Conservation (phyloP, 306 rosid genomes). For the Macrotyloma uniflorum region DNA sequence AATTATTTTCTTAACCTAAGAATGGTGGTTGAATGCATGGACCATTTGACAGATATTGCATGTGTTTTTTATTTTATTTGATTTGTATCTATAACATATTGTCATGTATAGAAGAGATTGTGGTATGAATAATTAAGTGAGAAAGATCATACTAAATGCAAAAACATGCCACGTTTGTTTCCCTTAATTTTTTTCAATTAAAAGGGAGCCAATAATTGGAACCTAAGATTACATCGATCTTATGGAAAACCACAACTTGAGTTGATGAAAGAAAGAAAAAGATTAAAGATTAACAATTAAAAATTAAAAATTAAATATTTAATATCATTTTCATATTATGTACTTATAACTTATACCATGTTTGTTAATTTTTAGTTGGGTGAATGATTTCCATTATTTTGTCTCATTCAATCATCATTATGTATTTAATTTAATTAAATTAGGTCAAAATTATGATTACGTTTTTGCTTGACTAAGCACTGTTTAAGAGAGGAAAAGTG, state of each 20-base stretch:
- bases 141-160: slow-evolving; percentile 40
- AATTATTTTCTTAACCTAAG: not conserved
- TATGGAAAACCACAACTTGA: slow-evolving; percentile 34
- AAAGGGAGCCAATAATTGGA: slow-evolving; percentile 44
- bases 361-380: not conserved
- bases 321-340: not conserved
- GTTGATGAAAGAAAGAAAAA: slow-evolving; percentile 9
- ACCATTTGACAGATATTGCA: slow-evolving; percentile 7
- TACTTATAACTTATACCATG: not conserved
- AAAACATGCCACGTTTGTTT: slow-evolving; percentile 41
- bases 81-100: not conserved
- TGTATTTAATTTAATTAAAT: not conserved
- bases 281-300: too few species aligned
- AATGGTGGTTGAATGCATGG: slow-evolving; percentile 15
- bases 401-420: not conserved
- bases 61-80: not conserved
- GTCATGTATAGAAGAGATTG: not conserved
- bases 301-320: too few species aligned
- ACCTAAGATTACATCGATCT: slow-evolving; percentile 26
- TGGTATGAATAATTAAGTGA: slow-evolving; percentile 47
- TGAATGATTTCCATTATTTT: not conserved
- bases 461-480: not conserved
- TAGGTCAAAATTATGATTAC: not conserved
- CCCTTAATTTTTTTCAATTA: slow-evolving; percentile 3
- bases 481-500: too few species aligned